Evolutionary conservation across 2,329 filamentous ascomycete genomes (phyloP), one percentile per base, ranked within the genome.

Genomic region (Stenocarpella maydis): DNA sequence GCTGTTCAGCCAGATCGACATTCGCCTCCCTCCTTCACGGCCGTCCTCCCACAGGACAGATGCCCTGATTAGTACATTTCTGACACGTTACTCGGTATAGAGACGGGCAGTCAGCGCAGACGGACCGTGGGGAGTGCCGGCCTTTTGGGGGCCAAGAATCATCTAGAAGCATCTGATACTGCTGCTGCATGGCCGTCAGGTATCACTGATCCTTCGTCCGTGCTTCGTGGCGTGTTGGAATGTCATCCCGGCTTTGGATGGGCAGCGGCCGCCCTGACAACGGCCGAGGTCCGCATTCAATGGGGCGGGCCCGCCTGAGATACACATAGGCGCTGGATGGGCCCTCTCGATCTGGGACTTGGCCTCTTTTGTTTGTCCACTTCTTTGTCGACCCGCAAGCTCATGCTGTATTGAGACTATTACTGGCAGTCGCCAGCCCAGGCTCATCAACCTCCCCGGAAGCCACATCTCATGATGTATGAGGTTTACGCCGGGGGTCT

Each of bases 91-190:
- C 52, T 37, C 26, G 50, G 10, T 37, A 37, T 19, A 28, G 26
- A n/a, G 2, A n/a, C n/a, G 21, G 21, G 41, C 21, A n/a, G 21
- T 21, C 55, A 28, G 39, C 8, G 6, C 17, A 45, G 55, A 47
- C 21, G 26, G 58, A 61, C 41, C 4, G 26, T 31, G 26, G 39
- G 26, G 41, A 37, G 58, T 61, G 58, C 41, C 58, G 58, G 58
- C 41, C 28, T 47, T 61, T 61, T 61, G 41, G 41, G 41, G 58
- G 58, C 58, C 41, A 31, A 61, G 21, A 61, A 47, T 41, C 58
- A 61, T 47, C 58, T 61, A 47, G 58, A 61, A 61, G 58, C 58
- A 63, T 63, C 41, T 37, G 41, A 63, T 28, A 49, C 43, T 63
- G 43, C 28, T 47, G 15, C n/a, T 49, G 58, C n/a, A 12, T 49